phyloP scores from a whole-genome alignment of 192 early-diverging fungal genomes.

The Rhizoclosmatium globosum region DNA sequence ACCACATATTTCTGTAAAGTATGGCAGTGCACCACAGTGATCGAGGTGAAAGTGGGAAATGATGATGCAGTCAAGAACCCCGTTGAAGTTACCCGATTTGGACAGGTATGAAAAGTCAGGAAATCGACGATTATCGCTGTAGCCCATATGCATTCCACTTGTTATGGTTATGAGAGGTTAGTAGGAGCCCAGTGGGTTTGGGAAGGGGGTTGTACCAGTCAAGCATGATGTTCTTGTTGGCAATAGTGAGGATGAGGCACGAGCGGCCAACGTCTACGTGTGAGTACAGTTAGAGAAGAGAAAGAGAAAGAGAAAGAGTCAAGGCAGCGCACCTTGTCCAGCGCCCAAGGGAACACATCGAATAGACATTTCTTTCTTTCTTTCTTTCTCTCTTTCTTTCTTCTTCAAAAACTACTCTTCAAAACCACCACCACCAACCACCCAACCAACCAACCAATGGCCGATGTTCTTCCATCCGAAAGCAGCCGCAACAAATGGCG shows the following conservation, averaged over 20 bases:
- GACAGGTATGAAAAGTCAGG: slow-evolving; percentile 95
- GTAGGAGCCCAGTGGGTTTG: neutral
- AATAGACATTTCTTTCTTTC: slow-evolving; percentile 43
- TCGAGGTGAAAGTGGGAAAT: slow-evolving; percentile 98
- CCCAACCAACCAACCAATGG: slow-evolving; percentile 55
- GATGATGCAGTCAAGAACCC: slow-evolving; percentile 88
- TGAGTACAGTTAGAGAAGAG: neutral
- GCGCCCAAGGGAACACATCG: slow-evolving; percentile 75
- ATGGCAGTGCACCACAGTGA: slow-evolving; percentile 96
- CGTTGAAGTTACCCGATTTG: slow-evolving; percentile 78
- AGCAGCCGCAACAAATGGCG: slow-evolving; percentile 59
- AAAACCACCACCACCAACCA: neutral
- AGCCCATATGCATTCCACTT: slow-evolving; percentile 73
- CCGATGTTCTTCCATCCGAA: slow-evolving; percentile 73
- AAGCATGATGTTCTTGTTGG: slow-evolving; percentile 92
- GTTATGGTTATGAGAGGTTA: neutral
- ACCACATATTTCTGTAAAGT: slow-evolving; percentile 94
- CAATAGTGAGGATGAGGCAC: slow-evolving; percentile 92
- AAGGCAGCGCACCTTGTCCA: slow-evolving; percentile 68
- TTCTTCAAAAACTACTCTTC: neutral
- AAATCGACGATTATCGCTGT: slow-evolving; percentile 89
- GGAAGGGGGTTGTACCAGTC: slow-evolving; percentile 44
- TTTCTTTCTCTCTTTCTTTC: no score
- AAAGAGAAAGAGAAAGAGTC: neutral
- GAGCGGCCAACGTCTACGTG: slow-evolving; percentile 83